Conservation (phyloP, 1,284 basidiomycete genomes). For the Cryptococcus sp. region DNA sequence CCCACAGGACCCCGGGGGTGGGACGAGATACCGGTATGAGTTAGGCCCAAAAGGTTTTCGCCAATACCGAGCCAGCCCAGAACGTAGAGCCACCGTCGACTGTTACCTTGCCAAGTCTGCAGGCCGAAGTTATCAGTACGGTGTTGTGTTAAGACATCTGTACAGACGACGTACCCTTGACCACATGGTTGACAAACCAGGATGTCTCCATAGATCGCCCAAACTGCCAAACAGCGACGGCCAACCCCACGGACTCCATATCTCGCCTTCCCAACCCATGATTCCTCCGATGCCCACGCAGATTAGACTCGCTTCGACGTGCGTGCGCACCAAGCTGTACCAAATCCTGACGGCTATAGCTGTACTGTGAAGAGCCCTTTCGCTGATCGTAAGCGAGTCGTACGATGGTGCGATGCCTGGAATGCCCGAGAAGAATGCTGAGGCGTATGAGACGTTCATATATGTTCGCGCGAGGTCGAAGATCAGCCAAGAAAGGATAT, state of each 20-base stretch:
- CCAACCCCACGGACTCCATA: conserved; percentile 48
- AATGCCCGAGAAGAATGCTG: conserved; percentile 28
- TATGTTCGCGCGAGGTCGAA: conserved; percentile 29
- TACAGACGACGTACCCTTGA: conserved; percentile 34
- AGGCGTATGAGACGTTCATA: conserved; percentile 26
- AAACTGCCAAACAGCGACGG: conserved; percentile 43
- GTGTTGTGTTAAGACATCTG: not conserved
- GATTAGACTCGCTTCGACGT: conserved; percentile 12
- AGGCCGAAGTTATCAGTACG: not conserved
- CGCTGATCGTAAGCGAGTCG: conserved; percentile 15
- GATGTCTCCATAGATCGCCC: conserved; percentile 32
- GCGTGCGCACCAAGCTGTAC: conserved; percentile 25
- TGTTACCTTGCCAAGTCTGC: conserved; percentile 47
- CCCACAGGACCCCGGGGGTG: conserved; percentile 9
- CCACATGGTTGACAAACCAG: conserved; percentile 44
- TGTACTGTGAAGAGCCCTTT: conserved; percentile 30
- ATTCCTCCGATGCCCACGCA: conserved; percentile 34
- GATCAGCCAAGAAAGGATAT: conserved; percentile 15
- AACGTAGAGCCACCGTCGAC: conserved; percentile 36
- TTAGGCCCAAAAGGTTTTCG: conserved; percentile 42
- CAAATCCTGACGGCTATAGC: conserved; percentile 30
- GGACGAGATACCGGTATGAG: conserved; percentile 30
- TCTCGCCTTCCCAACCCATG: conserved; percentile 39
- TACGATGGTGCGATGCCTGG: conserved; percentile 20
- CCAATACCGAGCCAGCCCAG: conserved; percentile 44